A percentile compares a stretch with the other conserved stretches of the same genome.
Evolutionary conservation across 331 rosid species (phyloP).

Genomic region (Malus hybrid): DNA sequence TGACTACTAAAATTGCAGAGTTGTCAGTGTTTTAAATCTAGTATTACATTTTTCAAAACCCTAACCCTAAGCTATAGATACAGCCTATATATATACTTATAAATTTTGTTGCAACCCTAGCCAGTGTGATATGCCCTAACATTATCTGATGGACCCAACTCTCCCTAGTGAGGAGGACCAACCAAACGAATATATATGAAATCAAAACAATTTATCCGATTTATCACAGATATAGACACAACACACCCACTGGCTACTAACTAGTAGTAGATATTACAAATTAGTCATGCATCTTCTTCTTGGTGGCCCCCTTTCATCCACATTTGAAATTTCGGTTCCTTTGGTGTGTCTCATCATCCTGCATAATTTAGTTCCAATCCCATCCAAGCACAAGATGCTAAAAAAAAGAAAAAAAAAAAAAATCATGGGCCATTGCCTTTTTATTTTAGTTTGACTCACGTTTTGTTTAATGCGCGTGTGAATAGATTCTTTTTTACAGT

Average conservation of each 20-base stretch:
- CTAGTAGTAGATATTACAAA: background rate
- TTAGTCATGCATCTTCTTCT: background rate
- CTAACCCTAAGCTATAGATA: background rate
- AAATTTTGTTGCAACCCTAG: background rate
- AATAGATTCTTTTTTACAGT: no score
- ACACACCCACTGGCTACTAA: background rate
- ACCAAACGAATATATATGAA: background rate
- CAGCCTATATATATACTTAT: background rate
- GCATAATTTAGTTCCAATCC: slow-evolving; percentile 17
- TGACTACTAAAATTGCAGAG: background rate
- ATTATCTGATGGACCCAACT: background rate
- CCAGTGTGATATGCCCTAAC: background rate
- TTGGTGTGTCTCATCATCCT: slow-evolving; percentile 9
- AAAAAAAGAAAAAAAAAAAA: no score
- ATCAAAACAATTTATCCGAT: no score
- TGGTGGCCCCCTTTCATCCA: slow-evolving; percentile 14
- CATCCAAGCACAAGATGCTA: background rate
- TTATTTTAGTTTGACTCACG: no score
- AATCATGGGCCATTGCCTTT: background rate
- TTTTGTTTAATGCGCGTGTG: background rate
- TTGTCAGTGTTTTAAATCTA: background rate
- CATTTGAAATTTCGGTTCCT: slow-evolving; percentile 1
- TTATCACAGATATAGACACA: background rate
- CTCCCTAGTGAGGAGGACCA: background rate
- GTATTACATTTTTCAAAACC: background rate